Evolutionary conservation across 495 filamentous ascomycete species (phyloP).

Genomic region (Penicillium lividum): DNA sequence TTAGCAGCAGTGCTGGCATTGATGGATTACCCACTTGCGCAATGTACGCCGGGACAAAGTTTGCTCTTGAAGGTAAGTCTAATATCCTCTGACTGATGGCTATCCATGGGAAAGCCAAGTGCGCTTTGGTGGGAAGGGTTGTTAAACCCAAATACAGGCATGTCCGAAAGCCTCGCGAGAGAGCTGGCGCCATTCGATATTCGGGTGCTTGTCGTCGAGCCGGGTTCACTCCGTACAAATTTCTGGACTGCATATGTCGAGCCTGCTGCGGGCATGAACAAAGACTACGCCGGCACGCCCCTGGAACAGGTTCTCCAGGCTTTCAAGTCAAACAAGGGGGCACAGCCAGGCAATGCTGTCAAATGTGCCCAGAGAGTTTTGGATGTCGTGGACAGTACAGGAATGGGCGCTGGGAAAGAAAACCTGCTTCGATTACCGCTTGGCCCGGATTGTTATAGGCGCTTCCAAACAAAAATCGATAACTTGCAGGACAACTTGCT

Average conservation of each 20-base stretch:
- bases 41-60: conserved; percentile 56
- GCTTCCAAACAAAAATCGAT: conserved; percentile 16
- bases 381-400: conserved; percentile 18
- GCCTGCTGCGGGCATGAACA: conserved; percentile 16
- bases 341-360: conserved; percentile 17
- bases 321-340: conserved; percentile 9
- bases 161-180: conserved; percentile 33
- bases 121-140: too few relatives aligned
- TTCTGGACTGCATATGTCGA: conserved; percentile 11
- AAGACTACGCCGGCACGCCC: conserved; percentile 18
- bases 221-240: too few relatives aligned
- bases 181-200: conserved; percentile 34
- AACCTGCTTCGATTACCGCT: conserved; percentile 21
- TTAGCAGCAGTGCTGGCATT: conserved; percentile 48
- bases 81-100: too few relatives aligned
- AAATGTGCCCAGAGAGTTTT: conserved; percentile 21
- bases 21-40: conserved; percentile 39
- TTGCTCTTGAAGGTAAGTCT: conserved; percentile 46
- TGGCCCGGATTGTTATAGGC: conserved; percentile 20
- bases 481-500: conserved; percentile 13
- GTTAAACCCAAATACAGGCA: conserved; percentile 10
- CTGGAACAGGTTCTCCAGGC: conserved; percentile 11
- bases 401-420: conserved; percentile 18
- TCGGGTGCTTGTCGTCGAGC: conserved; percentile 21
- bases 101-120: too few relatives aligned